Evolutionary conservation across 2,329 filamentous ascomycete genomes (phyloP), one percentile per base, ranked within the genome.

Genomic region (Pseudonectria buxi): DNA sequence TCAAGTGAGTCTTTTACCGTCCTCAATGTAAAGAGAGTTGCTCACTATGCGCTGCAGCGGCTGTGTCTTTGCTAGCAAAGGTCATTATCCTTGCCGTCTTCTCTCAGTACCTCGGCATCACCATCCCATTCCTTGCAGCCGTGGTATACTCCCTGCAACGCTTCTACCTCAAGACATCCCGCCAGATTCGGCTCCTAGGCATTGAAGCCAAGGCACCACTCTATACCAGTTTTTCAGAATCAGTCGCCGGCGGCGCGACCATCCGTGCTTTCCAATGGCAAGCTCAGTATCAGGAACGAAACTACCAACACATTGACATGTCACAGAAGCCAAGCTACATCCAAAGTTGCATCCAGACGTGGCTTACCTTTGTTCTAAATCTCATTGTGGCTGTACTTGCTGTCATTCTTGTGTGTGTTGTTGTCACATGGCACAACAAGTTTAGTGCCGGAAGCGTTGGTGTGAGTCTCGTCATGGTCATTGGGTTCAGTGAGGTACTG

Each of bases 351-450:
- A 65, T 73, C 11, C 71, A 74, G 40, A 56, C 64, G 15, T 74
- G 69, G 69, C 53, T 74, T 1, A 65, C 56, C 0, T 47, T 74
- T 2, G 65, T 69, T 1, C 47, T 75, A 9, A 68, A 74, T 39
- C 47, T 74, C 2, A 30, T 53, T 4, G 65, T 71, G 1, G 64
- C 68, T 1, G 63, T 48, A 2, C 56, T 75, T 24, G 68, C 68
- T 1, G 58, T 67, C 1, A 44, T 71, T 3, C 46, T 74, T 2
- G 64, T 74, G n/a, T n/a, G n/a, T n/a, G n/a, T n/a, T n/a, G n/a
- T n/a, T n/a, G n/a, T n/a, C n/a, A n/a, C n/a, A n/a, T n/a, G n/a
- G n/a, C n/a, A n/a, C n/a, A n/a, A n/a, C n/a, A n/a, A n/a, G n/a
- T n/a, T n/a, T n/a, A n/a, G n/a, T n/a, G n/a, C n/a, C n/a, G n/a